Evolutionary conservation across 148 eudicot genomes (phyloP), one percentile per base, ranked within the genome.

Genomic region (Camellia sinensis): DNA sequence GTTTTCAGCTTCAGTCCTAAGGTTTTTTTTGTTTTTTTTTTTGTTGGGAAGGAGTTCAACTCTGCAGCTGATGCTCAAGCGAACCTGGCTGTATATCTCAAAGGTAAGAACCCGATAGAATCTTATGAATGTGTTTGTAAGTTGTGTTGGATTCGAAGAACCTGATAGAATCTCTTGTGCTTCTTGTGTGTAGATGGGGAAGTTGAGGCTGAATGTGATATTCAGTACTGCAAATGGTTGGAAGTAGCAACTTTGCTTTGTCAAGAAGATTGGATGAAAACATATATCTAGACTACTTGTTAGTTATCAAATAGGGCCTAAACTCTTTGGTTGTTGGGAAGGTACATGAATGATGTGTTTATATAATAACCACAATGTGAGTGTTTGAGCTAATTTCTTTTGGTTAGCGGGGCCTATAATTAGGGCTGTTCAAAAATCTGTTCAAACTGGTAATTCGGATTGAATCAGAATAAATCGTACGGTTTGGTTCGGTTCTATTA

Each of bases 41-140:
- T 1, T 29, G n/a, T n/a, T 29, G 37, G 37, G 37, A 84, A 94
- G 98, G 96, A 85, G 18, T 87, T 85, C 76, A 94, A 94, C 80
- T 80, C 92, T 45, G 97, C 87, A 18, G 98, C 98, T 44, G 98
- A 94, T 84, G 90, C 84, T 40, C 93, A 90, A 84, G 98, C 96
- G 81, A 92, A 92, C 75, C 85, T 74, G 56, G 98, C 89, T 61
- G 67, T 89, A 67, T 66, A 66, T 65, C 92, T 94, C 15, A 86
- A 74, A 80, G 84, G 96, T 90, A 77, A 83, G 83, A 67, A 71
- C 73, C 37, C 37, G 1, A 73, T 37, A 77, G 41, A 29, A 64
- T 22, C 54, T 22, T 46, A n/a, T 48, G 62, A 14, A 7, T 54
- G 17, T 75, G 17, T 75, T 8, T 77, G 17, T 45, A 22, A 53